Evolutionary conservation across 2,329 filamentous ascomycete genomes (phyloP).

Genomic region (Chrysoporthe puriensis): DNA sequence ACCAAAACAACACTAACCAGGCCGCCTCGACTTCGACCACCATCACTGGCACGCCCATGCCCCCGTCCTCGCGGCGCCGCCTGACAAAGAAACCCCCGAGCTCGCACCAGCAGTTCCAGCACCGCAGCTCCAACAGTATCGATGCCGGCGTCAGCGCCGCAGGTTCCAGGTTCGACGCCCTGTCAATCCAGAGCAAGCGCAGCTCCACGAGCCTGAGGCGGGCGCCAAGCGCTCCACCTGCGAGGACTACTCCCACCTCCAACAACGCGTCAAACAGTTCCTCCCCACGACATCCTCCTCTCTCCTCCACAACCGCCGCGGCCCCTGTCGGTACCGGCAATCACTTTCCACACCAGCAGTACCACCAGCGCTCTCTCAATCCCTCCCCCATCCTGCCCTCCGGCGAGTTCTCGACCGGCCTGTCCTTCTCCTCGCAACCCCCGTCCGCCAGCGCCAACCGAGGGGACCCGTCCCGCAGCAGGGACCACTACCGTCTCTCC

Average conservation of each 20-base stretch:
- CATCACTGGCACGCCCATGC: constrained; percentile 40
- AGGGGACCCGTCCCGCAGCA: constrained; percentile 23
- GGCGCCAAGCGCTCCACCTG: constrained; percentile 62
- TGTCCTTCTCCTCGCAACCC: constrained; percentile 38
- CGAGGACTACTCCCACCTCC: constrained; percentile 48
- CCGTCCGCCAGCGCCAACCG: constrained; percentile 28
- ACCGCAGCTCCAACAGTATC: constrained; percentile 54
- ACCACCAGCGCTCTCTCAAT: constrained; percentile 41
- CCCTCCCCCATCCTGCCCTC: constrained; percentile 51
- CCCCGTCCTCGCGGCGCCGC: constrained; percentile 59
- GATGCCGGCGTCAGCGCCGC: constrained; percentile 39
- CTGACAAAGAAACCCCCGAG: constrained; percentile 66
- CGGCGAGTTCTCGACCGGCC: constrained; percentile 47
- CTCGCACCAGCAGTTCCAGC: constrained; percentile 46
- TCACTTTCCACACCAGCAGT: background rate
- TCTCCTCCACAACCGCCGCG: constrained; percentile 33
- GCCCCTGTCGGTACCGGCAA: background rate
- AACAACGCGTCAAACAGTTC: constrained; percentile 55
- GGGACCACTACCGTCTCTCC: constrained; percentile 33
- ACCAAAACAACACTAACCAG: constrained; percentile 41
- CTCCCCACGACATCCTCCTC: constrained; percentile 52
- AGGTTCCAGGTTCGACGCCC: constrained; percentile 54
- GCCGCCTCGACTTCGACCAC: constrained; percentile 11
- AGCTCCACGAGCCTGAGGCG: constrained; percentile 66
- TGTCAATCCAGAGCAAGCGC: constrained; percentile 63